A percentile compares a stretch with the other conserved stretches of the same genome.
These are phyloP conservation scores for Bruguiera parviflora DNA, from an alignment of 345 rosid genomes.

Conservation along the genomic window DNA sequence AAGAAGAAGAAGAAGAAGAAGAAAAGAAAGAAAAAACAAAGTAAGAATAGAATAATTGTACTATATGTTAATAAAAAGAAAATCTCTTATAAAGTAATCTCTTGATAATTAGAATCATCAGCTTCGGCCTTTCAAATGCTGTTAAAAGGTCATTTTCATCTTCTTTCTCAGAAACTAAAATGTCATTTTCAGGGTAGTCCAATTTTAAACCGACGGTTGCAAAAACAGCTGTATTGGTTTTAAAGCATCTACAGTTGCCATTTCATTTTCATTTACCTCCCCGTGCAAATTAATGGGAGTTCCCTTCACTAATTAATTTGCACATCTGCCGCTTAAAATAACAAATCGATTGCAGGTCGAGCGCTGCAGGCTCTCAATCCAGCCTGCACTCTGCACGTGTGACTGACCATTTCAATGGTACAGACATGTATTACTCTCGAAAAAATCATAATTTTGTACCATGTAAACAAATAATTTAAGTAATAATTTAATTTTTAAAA, in stretches of 20 bases:
- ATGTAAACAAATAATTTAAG: too few relatives aligned
- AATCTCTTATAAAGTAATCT: not conserved
- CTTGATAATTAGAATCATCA: not conserved
- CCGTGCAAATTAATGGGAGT: not conserved
- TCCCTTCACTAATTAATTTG: not conserved
- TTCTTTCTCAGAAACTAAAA: not conserved
- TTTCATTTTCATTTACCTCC: not conserved
- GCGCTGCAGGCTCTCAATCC: not conserved
- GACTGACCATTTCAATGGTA: too few relatives aligned
- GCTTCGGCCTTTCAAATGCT: not conserved
- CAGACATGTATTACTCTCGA: too few relatives aligned
- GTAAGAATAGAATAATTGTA: too few relatives aligned
- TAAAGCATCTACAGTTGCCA: not conserved
- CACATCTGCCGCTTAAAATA: not conserved
- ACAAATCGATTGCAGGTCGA: too few relatives aligned
- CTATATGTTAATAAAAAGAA: too few relatives aligned
- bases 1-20: too few relatives aligned
- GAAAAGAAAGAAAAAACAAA: too few relatives aligned
- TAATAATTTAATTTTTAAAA: too few relatives aligned
- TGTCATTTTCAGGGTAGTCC: too few relatives aligned
- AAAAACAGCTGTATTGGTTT: not conserved
- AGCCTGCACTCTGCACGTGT: not conserved
- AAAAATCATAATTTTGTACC: too few relatives aligned
- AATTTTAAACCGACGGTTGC: not conserved
- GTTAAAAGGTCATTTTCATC: slow-evolving; percentile 17